These are phyloP conservation scores for Oropetium thomaeum DNA, from an alignment of 176 grass and related monocot species.

Conservation along the genomic window DNA sequence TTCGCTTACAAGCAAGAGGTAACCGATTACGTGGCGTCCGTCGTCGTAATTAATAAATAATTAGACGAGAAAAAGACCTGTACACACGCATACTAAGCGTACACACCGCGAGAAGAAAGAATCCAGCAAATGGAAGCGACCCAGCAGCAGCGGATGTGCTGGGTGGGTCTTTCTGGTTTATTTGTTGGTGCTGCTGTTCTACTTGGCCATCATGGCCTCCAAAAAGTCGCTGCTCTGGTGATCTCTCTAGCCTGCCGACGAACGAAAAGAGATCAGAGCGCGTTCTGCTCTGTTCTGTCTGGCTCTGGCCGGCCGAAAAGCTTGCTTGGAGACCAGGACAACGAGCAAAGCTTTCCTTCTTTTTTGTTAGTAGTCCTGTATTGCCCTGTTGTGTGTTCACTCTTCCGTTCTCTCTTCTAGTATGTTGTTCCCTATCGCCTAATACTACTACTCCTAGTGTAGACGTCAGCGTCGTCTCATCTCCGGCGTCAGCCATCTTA, in stretches of 20 bases:
- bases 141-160: no score
- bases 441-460: background rate
- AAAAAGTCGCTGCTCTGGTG: constrained; percentile 23
- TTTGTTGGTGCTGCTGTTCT: background rate
- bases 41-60: background rate
- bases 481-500: background rate
- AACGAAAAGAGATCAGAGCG: no score
- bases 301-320: constrained; percentile 15
- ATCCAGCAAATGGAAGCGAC: constrained; percentile 48
- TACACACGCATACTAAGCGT: constrained; percentile 27
- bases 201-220: constrained; percentile 32
- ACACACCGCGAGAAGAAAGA: background rate
- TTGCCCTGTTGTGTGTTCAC: background rate
- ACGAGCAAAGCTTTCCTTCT: background rate
- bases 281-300: no score
- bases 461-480: background rate
- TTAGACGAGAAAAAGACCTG: background rate
- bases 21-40: no score
- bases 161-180: no score
- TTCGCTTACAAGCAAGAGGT: no score
- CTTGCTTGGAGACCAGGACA: background rate
- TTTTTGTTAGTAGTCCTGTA: constrained; percentile 11
- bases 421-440: background rate
- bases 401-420: no score
- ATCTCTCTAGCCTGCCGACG: constrained; percentile 40